Evolutionary conservation across 352 stramenopile genomes (phyloP), one percentile per base, ranked within the genome.

Genomic region (Phytopythium kandeliae): DNA sequence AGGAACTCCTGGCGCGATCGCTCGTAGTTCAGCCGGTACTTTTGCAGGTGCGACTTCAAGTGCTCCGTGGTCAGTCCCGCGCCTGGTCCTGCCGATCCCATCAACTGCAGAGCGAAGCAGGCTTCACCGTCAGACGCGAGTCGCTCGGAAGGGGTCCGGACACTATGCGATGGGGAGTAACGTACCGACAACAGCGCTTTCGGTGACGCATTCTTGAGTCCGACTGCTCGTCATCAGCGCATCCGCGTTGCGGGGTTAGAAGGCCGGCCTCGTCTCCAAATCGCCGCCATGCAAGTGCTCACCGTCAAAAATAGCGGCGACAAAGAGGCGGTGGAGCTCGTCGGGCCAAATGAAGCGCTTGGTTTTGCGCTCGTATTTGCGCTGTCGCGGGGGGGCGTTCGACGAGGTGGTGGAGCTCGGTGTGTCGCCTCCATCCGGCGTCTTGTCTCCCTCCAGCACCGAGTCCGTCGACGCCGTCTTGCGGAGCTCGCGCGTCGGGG

Each of bases 351-450:
- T 79, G 55, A 95, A 95, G 40, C 85, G 84, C 58, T 91, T 89
- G 28, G 80, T 90, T 63, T 91, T 89, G 63, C 80, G 84, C 55
- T 95, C 84, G 61, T 95, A 95, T 60, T 95, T 92, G 72, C 84
- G 84, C 62, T 92, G 78, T 19, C 71, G 63, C 42, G 22, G 33
- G 0, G 47, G 21, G 8, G 31, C 19, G 31, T 41, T 43, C 31
- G 34, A 45, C 6, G 47, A 53, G 28, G 47, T 43, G 24, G 47
- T 43, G 12, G 54, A 43, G 22, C 33, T 53, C 8, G 60, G 60
- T 19, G 60, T 67, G 50, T 54, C 60, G 21, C 48, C 49, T 11
- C 45, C 57, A 15, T 42, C 28, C 17, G 41, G 33, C 2, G 37
- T 21, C 35, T 44, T 36, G 37, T 48, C 34, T 21, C 59, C 53